Conservation (phyloP, 2,329 filamentous ascomycete genomes). For the Exophiala calicioides region DNA sequence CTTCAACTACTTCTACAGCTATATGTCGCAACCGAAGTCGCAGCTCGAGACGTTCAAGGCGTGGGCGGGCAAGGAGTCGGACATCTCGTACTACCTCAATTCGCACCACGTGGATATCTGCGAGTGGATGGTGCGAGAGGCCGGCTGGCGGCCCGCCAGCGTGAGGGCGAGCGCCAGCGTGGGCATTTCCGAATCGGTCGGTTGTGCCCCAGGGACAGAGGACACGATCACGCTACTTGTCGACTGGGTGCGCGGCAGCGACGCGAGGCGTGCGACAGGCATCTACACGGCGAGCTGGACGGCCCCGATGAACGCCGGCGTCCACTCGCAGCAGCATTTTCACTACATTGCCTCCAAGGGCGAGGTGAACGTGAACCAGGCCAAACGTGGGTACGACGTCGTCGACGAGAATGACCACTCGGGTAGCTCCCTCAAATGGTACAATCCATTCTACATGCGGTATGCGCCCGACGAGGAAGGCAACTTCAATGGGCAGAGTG, state of each 20-base stretch:
- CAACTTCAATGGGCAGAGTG: constrained; percentile 87
- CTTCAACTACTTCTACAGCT: constrained; percentile 98
- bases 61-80: constrained; percentile 87
- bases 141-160: constrained; percentile 72
- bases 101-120: constrained; percentile 91
- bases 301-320: constrained; percentile 84
- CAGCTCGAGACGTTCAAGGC: constrained; percentile 93
- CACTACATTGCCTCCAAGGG: constrained; percentile 85
- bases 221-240: constrained; percentile 91
- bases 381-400: constrained; percentile 90
- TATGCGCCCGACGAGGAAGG: constrained; percentile 93
- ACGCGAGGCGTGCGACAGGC: constrained; percentile 70
- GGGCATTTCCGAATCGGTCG: constrained; percentile 75
- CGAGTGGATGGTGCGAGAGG: constrained; percentile 87
- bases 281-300: constrained; percentile 97
- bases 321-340: constrained; percentile 98
- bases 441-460: constrained; percentile 94
- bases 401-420: constrained; percentile 66
- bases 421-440: constrained; percentile 66
- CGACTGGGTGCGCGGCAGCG: constrained; percentile 68
- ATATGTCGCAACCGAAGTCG: constrained; percentile 91
- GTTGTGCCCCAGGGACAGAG: constrained; percentile 79
- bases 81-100: constrained; percentile 96
- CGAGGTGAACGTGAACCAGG: constrained; percentile 88
- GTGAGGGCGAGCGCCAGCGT: constrained; percentile 77